A percentile compares a stretch with the other conserved stretches of the same genome.
Conservation (phyloP, 2,329 filamentous ascomycete species). For the Proliferodiscus dingleyae region DNA sequence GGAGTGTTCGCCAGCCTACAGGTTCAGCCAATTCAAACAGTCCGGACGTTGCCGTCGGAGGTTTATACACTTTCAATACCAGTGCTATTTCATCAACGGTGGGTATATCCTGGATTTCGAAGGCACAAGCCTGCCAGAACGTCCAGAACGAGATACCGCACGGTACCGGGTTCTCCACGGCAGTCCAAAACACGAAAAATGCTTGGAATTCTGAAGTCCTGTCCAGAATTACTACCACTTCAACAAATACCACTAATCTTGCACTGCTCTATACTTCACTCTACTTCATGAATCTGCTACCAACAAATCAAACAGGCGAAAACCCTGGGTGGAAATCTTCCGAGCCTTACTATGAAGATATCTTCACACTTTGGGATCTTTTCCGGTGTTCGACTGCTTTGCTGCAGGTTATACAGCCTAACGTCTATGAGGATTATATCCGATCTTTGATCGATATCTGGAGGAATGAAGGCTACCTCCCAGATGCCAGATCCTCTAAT, state of each 20-base stretch:
- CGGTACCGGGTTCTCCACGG: slow-evolving; percentile 38
- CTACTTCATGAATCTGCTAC: slow-evolving; percentile 42
- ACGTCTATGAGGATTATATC: slow-evolving; percentile 59
- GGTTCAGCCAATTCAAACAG: slow-evolving; percentile 25
- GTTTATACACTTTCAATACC: slow-evolving; percentile 42
- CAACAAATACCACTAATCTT: slow-evolving; percentile 50
- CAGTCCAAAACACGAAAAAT: slow-evolving; percentile 40
- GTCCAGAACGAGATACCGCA: slow-evolving; percentile 40
- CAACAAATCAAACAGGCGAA: slow-evolving; percentile 66
- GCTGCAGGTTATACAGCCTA: slow-evolving; percentile 60
- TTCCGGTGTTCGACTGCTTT: slow-evolving; percentile 61
- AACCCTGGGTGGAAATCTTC: slow-evolving; percentile 60
- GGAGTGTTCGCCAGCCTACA: slow-evolving; percentile 29
- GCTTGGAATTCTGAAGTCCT: slow-evolving; percentile 59
- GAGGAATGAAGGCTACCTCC: slow-evolving; percentile 58
- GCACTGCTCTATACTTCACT: slow-evolving; percentile 61
- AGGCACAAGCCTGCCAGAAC: slow-evolving; percentile 44
- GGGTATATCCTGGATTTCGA: slow-evolving; percentile 46
- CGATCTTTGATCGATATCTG: slow-evolving; percentile 65
- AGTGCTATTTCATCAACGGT: slow-evolving; percentile 43
- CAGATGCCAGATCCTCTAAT: slow-evolving; percentile 62
- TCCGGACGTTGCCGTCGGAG: slow-evolving; percentile 42
- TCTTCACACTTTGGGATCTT: slow-evolving; percentile 64
- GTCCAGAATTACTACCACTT: slow-evolving; percentile 57
- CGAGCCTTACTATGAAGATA: slow-evolving; percentile 68